Base-by-base conservation (phyloP, 345 rosid genomes). In the Populus alba region DNA sequence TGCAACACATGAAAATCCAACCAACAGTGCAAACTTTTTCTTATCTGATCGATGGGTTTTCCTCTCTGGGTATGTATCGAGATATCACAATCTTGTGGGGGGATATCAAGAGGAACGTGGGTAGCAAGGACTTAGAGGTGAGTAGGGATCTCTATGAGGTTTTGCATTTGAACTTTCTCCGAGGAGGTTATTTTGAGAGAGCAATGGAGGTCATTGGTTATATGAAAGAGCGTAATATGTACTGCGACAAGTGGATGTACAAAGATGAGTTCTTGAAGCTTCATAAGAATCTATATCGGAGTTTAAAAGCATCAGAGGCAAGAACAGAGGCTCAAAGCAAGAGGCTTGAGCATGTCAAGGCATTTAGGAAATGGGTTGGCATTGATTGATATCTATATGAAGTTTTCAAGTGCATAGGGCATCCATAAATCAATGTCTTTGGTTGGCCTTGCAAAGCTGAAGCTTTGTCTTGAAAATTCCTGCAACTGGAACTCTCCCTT, bases 111-210 rank as follows among this genome's bases (percentile, higher is more conserved):
- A 86, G 90, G 87, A 82, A 84, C 78, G 72, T 88, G 68, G 74
- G 80, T 23, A 77, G 38, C 83, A 77, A 71, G 57, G 78, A 68
- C 74, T 83, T 95, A 37, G 55, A 29, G 15, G 79, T 87, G 68
- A 84, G 87, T 74, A 81, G 87, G 84, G 99, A 95, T 87, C 72
- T 92, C 29, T 90, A 83, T 7, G 98, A 93, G 88, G 70, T 85
- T 77, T 80, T 95, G 78, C 83, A 92, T 8, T 74, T 93, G 80
- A 88, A 82, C 81, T 90, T 95, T 80, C 85, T 95, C 75, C 89
- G 85, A 80, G 98, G 94, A 70, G 98, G 98, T 75, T 93, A 91
- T 86, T 95, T 95, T 77, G 99, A 92, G 85, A 91, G 99, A 78
- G 94, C 91, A 74, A 87, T 90, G 90, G 97, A 93, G 85, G 84